Evolutionary conservation across 169 alveolate genomes (phyloP).

Genomic region (Cardiosporidium cionae): DNA sequence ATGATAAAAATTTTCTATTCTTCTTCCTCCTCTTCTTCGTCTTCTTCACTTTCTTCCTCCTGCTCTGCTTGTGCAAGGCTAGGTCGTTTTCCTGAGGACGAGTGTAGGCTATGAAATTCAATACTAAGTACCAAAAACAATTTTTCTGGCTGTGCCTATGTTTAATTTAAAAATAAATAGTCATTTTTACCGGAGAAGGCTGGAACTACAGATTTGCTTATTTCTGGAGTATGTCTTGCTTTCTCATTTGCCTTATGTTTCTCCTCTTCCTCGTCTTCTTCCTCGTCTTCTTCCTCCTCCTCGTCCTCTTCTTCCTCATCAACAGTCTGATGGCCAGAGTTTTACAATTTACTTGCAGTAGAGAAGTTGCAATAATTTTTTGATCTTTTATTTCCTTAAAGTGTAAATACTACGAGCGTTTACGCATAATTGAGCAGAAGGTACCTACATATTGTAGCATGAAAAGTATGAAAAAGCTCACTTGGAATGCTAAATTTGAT

Average conservation of each 20-base stretch:
- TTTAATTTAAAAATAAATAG: neutral
- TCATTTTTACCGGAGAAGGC: neutral
- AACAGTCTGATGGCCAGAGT: neutral
- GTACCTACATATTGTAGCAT: neutral
- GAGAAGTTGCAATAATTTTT: too few relatives aligned
- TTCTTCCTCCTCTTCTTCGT: neutral
- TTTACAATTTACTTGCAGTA: neutral
- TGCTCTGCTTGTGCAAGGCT: neutral
- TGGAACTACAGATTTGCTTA: neutral
- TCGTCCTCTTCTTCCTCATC: neutral
- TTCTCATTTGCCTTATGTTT: neutral
- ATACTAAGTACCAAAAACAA: neutral
- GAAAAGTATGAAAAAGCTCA: neutral
- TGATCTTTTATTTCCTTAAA: neutral
- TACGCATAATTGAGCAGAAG: neutral
- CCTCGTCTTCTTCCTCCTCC: neutral
- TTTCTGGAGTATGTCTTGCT: neutral
- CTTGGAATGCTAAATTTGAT: too few relatives aligned
- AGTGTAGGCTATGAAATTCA: neutral
- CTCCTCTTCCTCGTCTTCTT: neutral
- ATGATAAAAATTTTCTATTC: too few relatives aligned
- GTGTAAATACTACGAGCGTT: neutral
- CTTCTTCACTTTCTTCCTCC: neutral
- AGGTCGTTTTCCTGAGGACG: neutral
- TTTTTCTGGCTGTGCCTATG: neutral